Percentiles rank a stretch among this genome's conserved stretches.
Conservation (phyloP, 2,329 filamentous ascomycete species). For the Aspergillus quadricinctus region DNA sequence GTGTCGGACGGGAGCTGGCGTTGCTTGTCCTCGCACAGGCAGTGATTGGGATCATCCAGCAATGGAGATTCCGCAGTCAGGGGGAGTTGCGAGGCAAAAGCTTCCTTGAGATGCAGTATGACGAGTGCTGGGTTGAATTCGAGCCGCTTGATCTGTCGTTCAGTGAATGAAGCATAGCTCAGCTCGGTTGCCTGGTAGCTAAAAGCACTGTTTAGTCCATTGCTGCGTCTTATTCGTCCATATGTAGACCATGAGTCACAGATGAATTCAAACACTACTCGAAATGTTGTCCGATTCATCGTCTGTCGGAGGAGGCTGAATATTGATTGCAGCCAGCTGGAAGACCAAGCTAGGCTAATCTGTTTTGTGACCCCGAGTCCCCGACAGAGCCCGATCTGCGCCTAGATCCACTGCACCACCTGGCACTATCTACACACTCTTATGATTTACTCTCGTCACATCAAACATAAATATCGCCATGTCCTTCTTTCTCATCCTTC, state of each 20-base stretch:
- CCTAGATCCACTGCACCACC: too few species aligned
- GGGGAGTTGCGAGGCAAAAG: slow-evolving; percentile 10
- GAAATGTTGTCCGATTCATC: neutral
- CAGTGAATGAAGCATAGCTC: neutral
- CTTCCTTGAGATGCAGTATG: slow-evolving; percentile 18
- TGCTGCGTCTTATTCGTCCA: neutral
- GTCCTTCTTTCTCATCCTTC: neutral
- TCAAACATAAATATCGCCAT: neutral
- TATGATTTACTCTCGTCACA: neutral
- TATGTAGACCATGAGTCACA: neutral
- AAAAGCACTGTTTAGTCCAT: neutral
- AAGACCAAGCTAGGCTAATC: neutral
- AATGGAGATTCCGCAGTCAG: slow-evolving; percentile 9
- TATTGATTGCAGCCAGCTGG: neutral
- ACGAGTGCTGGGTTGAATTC: slow-evolving; percentile 10
- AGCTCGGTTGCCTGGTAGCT: neutral
- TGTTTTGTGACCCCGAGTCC: neutral
- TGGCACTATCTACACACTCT: neutral
- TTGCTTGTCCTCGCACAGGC: slow-evolving; percentile 11
- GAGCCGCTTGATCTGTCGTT: neutral
- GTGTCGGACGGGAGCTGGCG: slow-evolving; percentile 14
- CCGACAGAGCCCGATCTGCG: neutral
- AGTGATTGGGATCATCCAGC: slow-evolving; percentile 5
- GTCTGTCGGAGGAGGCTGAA: neutral
- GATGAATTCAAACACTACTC: neutral